A percentile compares a stretch with the other conserved stretches of the same genome.
Conservation (phyloP, 2,329 filamentous ascomycete genomes). For the Penicillium sp. region DNA sequence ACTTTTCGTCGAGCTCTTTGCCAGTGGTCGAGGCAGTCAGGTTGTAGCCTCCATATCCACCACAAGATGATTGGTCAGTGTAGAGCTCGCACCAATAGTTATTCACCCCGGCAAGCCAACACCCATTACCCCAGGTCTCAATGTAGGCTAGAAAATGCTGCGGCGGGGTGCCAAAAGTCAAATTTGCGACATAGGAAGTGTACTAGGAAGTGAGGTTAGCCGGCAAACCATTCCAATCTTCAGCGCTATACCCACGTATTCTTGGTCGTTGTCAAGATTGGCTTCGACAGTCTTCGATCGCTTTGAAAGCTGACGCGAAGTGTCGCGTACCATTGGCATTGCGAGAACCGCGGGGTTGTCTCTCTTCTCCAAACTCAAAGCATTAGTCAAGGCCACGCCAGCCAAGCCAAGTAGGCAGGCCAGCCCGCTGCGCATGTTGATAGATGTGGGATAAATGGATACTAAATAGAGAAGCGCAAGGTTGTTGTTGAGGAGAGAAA, state of each 20-base stretch:
- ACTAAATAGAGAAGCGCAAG: not conserved
- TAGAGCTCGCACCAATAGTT: not conserved
- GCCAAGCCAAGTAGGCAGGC: constrained; percentile 7
- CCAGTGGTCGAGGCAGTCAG: constrained; percentile 1
- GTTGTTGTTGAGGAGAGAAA: not conserved
- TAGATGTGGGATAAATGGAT: not conserved
- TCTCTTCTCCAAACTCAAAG: constrained; percentile 7
- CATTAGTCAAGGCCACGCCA: constrained; percentile 1
- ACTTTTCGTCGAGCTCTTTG: not conserved
- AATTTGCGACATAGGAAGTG: not conserved
- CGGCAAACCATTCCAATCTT: not conserved
- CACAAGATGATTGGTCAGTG: not conserved
- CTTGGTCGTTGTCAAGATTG: not conserved
- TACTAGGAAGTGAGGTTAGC: not conserved
- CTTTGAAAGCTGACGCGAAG: not conserved
- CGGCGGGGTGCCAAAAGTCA: constrained; percentile 3
- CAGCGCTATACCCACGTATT: not conserved
- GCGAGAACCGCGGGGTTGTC: constrained; percentile 6
- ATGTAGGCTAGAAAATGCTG: not conserved
- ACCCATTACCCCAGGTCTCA: not conserved
- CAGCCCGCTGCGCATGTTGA: constrained; percentile 10
- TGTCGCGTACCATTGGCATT: constrained; percentile 1
- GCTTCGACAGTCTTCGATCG: not conserved
- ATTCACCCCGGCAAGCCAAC: not conserved
- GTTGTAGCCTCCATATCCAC: constrained; percentile 1